Base-by-base conservation (phyloP, 768 basidiomycete genomes). In the Tulasnella sp. region DNA sequence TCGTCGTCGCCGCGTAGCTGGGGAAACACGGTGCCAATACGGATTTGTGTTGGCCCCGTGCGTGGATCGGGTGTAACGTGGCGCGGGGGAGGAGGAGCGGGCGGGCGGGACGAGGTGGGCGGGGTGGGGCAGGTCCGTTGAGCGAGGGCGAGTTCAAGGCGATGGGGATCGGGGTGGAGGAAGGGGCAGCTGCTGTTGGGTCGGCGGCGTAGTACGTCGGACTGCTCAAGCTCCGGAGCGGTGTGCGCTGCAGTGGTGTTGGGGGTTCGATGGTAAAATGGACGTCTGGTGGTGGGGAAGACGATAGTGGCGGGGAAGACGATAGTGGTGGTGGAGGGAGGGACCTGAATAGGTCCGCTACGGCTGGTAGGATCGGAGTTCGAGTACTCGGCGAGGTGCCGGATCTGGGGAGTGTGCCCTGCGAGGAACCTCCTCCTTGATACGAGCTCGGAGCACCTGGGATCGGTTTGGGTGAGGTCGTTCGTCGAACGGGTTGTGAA, bases 1-100 rank as follows among this genome's bases (percentile, higher is more conserved):
- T 76, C 29, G 75, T 37, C 6, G 75, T 38, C 64, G 38, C 4
- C 1, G 75, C 25, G 25, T 68, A 31, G 36, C 19, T 6, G 14
- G 75, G 67, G 67, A 68, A 76, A 31, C 75, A 76, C 38, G 58
- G 64, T 34, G 75, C 67, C 3, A 76, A 22, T 5, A 36, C 42
- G 8, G 31, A 14, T 8, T 70, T 29, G 67, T 76, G n/a, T 69
- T 39, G 58, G 5, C 73, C 67, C 5, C n/a, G 1, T 3, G 12
- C 69, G 38, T 70, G 68, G 8, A 12, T 39, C 15, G 75, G 75
- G 67, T 68, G 49, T 17, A 76, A 37, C 34, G 75, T 68, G 12
- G 67, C 40, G 2, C 40, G 64, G 14, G 67, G 75, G 14, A 76
- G 67, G n/a, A 70, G 36, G 67, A 76, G 67, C 15, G 68, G 25